A percentile compares a stretch with the other conserved stretches of the same genome.
phyloP scores from a whole-genome alignment of 768 basidiomycete genomes.

The Russula ochroleuca region DNA sequence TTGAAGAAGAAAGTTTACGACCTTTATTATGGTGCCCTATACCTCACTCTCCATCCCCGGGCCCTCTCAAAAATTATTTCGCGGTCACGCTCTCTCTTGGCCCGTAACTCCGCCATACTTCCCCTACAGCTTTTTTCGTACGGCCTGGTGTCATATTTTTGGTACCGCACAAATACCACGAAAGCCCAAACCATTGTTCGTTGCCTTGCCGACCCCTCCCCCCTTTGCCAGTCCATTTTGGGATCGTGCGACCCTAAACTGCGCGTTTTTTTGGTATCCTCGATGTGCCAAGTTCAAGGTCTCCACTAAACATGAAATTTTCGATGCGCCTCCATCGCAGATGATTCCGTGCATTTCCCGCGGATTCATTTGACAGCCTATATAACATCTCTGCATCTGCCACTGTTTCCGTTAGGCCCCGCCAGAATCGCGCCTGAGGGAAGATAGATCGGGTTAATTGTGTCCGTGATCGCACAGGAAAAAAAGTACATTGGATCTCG shows the following conservation, averaged over 20 bases:
- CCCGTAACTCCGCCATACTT: slow-evolving; percentile 20
- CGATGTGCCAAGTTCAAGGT: neutral
- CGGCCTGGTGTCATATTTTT: neutral
- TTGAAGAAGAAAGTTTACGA: slow-evolving; percentile 21
- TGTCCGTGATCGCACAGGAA: slow-evolving; percentile 24
- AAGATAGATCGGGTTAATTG: slow-evolving; percentile 24
- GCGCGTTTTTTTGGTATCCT: slow-evolving; percentile 1
- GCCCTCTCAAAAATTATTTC: neutral
- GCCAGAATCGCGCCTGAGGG: slow-evolving; percentile 20
- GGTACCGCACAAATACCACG: slow-evolving; percentile 1
- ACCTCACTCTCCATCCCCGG: slow-evolving; percentile 11
- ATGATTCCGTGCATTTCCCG: slow-evolving; percentile 17
- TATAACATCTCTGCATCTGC: slow-evolving; percentile 9
- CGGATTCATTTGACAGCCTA: slow-evolving; percentile 14
- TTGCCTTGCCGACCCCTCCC: slow-evolving; percentile 22
- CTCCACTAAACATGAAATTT: slow-evolving; percentile 11
- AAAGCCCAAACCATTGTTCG: neutral
- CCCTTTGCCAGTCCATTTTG: neutral
- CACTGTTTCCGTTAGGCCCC: slow-evolving; percentile 7
- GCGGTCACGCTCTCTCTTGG: neutral
- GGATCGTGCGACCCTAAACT: neutral
- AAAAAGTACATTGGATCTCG: slow-evolving; percentile 7
- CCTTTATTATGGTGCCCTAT: neutral
- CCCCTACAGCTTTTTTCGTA: neutral
- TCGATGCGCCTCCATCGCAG: slow-evolving; percentile 22